Evolutionary conservation across 2,329 filamentous ascomycete genomes (phyloP), one percentile per base, ranked within the genome.

Genomic region (Cladophialophora carrionii): DNA sequence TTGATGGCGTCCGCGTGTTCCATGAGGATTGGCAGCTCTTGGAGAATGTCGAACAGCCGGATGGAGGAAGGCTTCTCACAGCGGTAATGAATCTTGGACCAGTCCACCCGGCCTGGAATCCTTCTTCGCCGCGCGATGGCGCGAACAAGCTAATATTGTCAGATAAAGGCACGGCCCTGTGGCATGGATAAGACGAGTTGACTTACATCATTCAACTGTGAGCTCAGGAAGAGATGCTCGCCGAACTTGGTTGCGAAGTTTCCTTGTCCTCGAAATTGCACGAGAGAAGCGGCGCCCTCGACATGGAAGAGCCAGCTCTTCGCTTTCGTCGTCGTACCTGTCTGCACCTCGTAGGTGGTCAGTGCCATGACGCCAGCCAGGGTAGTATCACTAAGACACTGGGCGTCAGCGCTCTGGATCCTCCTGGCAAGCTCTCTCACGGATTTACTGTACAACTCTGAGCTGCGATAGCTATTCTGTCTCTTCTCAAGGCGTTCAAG

Each of bases 21-120:
- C 26, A 67, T 57, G 52, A 65, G 52, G 4, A 20, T 1, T 17
- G 62, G 65, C 41, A 64, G 52, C 12, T 22, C 17, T 43, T 57
- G 34, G 12, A 65, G 49, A 41, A 65, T 62, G 14, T 59, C 57
- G 37, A 62, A 63, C 10, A 67, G 65, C 37, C 22, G 46, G 14
- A 64, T 53, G 22, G 53, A 48, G 22, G 60, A 58, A 17, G 64
- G 32, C 20, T 26, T 17, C 26, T 49, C 52, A 14, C 5, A 10
- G 17, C 37, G 49, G 24, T 5, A 2, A 14, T 12, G 20, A 10
- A 24, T 22, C 20, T 32, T 8, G 3, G 51, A 53, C 6, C 51
- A 53, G 26, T 57, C 29, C 34, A 43, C 54, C 20, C 26, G 7
- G 14, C 14, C 24, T 10, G 32, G 24, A 14, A 58, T 66, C 12